Evolutionary conservation across 208 protist genomes (phyloP).

Genomic region (Leishmania tarentolae): DNA sequence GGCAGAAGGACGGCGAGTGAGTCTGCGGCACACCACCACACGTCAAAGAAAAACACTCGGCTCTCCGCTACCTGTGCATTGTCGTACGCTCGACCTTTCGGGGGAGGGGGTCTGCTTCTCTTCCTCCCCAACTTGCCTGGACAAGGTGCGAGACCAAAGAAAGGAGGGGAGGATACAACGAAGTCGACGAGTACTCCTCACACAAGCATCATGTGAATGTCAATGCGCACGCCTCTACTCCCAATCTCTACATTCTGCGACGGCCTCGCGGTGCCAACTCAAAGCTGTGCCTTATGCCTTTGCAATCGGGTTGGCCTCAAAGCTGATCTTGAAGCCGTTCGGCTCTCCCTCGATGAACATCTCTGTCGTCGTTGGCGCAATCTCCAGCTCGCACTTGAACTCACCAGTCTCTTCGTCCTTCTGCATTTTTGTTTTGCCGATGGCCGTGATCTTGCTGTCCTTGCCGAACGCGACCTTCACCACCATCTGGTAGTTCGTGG

Average conservation of each 20-base stretch:
- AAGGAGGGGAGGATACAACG: background rate
- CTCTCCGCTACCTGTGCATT: background rate
- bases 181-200: background rate
- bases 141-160: background rate
- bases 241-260: background rate
- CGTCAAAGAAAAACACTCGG: background rate
- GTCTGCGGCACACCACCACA: background rate
- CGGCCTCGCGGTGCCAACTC: background rate
- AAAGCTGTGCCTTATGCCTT: slow-evolving; percentile 16
- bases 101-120: background rate
- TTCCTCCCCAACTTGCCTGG: too few relatives aligned
- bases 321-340: slow-evolving; percentile 85
- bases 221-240: background rate
- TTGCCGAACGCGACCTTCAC: slow-evolving; percentile 45
- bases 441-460: slow-evolving; percentile 32
- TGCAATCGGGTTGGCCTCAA: slow-evolving; percentile 68
- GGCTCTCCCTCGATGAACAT: slow-evolving; percentile 79
- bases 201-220: background rate
- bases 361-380: slow-evolving; percentile 60
- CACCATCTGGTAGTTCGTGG: slow-evolving; percentile 74
- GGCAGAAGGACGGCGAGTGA: background rate
- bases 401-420: slow-evolving; percentile 53
- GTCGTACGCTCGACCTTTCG: background rate
- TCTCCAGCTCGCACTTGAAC: slow-evolving; percentile 60
- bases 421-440: slow-evolving; percentile 64